Evolutionary conservation across 1,284 basidiomycete genomes (phyloP), one percentile per base, ranked within the genome.

Genomic region (Schizophyllum commune): DNA sequence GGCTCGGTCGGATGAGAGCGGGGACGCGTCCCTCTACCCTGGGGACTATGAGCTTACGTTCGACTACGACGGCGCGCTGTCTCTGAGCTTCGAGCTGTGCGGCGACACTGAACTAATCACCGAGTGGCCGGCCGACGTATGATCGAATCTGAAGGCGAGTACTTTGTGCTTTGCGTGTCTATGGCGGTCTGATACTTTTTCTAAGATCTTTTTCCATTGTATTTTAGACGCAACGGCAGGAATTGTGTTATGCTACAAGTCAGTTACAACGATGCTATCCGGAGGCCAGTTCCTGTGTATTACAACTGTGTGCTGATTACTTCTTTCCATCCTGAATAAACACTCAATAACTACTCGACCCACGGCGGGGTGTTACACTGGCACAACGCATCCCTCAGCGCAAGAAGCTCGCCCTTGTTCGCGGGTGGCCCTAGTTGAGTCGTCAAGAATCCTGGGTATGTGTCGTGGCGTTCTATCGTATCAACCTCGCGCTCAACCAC

Each of bases 31-130:
- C 72, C 63, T 83, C 32, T 80, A 76, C 64, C 75, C 74, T 5
- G 83, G 83, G 8, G 74, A 72, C 15, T 83, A 83, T 65, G 72
- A 68, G 34, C 58, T 84, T 47, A 73, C 73, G 47, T 67, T 83
- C 52, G 82, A 83, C 58, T 47, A 47, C 9, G 39, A 47, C 9
- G 39, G 39, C 4, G 8, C 2, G 39, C 39, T 47, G 2, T 3
- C 2, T 2, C 17, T 47, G 39, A 9, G 13, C 39, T 47, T 47
- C 9, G 39, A 47, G 39, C 17, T 47, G 4, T 47, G 39, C 17
- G 39, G 39, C 3, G 39, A 47, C 8, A 47, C 13, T 47, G 39
- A 47, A 8, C 4, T 47, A 4, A 17, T 47, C 39, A 8, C 39
- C 17, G 39, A 47, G 39, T 47, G 39, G 39, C 39, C 39, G 13